Conservation (phyloP, 2,329 filamentous ascomycete species). For the Botrytis pseudocinerea region DNA sequence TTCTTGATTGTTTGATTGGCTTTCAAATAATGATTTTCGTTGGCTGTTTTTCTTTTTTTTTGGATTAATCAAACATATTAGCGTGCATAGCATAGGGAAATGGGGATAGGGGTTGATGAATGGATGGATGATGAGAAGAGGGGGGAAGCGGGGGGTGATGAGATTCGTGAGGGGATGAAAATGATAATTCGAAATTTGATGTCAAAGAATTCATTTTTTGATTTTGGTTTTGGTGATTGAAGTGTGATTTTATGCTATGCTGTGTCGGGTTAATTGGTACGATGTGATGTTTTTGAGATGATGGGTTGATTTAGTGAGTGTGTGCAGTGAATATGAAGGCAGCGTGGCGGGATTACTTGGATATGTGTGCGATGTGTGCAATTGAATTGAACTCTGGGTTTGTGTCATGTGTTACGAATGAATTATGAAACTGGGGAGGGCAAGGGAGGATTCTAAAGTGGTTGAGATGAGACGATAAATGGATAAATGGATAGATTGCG, state of each 20-base stretch:
- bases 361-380: too few relatives aligned
- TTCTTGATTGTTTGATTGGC: not conserved
- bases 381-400: too few relatives aligned
- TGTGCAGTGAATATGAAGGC: not conserved
- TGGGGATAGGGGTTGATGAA: not conserved
- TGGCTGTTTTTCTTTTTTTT: not conserved
- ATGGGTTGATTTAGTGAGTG: not conserved
- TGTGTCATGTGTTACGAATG: too few relatives aligned
- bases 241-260: too few relatives aligned
- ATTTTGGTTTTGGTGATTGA: not conserved
- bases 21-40: not conserved
- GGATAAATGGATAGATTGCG: too few relatives aligned
- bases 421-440: too few relatives aligned
- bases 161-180: not conserved
- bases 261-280: not conserved
- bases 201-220: not conserved
- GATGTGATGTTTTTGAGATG: not conserved
- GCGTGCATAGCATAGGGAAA: conserved; percentile 3
- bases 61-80: not conserved
- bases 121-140: not conserved
- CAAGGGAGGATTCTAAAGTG: too few relatives aligned
- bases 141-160: not conserved
- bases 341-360: too few relatives aligned
- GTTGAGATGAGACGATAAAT: too few relatives aligned
- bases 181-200: not conserved